These are phyloP conservation scores for Neurospora tetraspora DNA, from an alignment of 495 filamentous ascomycete genomes.

Conservation along the genomic window DNA sequence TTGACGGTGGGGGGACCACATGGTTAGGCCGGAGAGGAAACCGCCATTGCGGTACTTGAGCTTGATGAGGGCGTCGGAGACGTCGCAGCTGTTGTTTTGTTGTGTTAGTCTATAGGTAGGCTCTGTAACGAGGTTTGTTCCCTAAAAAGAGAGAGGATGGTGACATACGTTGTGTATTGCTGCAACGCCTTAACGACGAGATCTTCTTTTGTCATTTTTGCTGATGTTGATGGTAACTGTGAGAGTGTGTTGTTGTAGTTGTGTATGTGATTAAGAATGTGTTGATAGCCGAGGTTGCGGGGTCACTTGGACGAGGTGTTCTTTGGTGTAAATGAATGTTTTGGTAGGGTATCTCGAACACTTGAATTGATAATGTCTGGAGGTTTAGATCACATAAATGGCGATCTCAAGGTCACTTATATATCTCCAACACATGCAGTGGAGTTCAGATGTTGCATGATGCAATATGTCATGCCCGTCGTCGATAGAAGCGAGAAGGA, in stretches of 20 bases:
- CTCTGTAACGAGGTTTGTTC: neutral
- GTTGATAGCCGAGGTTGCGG: neutral
- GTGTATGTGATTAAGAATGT: neutral
- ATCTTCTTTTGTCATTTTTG: conserved; percentile 21
- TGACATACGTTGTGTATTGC: conserved; percentile 32
- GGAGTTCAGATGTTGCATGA: neutral
- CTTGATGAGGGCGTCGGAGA: conserved; percentile 39
- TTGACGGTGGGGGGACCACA: conserved; percentile 47
- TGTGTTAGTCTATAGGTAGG: neutral
- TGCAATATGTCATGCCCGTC: neutral
- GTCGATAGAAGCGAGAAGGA: neutral
- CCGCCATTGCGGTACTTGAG: conserved; percentile 43
- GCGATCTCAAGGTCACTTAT: neutral
- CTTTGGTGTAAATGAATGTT: neutral
- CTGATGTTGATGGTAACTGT: neutral
- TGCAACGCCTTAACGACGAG: conserved; percentile 29
- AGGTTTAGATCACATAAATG: neutral
- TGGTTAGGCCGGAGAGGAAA: conserved; percentile 45
- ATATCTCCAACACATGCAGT: neutral
- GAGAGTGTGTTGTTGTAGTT: neutral
- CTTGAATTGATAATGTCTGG: neutral
- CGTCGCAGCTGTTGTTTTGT: conserved; percentile 29
- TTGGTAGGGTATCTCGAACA: neutral
- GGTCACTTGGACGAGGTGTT: neutral
- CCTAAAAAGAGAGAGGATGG: neutral